These are phyloP conservation scores for Ophiocordyceps camponoti-saundersi DNA, from an alignment of 2,329 filamentous ascomycete genomes.

Conservation along the genomic window DNA sequence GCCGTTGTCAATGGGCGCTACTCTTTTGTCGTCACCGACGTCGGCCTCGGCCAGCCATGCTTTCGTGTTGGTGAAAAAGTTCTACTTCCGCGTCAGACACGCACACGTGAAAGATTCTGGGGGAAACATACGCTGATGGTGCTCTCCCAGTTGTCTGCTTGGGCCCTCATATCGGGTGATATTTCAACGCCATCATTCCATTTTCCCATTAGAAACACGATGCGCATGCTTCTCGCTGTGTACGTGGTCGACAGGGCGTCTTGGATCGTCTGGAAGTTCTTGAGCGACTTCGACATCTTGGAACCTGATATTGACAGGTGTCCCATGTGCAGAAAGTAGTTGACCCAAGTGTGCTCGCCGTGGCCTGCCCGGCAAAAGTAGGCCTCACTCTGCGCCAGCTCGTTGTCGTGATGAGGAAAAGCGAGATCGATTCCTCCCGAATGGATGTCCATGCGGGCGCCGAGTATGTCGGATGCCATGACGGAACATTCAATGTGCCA, in stretches of 20 bases:
- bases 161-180: constrained; percentile 61
- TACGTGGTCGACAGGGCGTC: constrained; percentile 57
- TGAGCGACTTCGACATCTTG: constrained; percentile 92
- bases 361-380: constrained; percentile 45
- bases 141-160: constrained; percentile 64
- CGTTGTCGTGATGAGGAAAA: constrained; percentile 88
- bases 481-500: constrained; percentile 98
- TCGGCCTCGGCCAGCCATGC: constrained; percentile 31
- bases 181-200: constrained; percentile 92
- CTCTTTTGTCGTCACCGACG: constrained; percentile 15
- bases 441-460: constrained; percentile 76
- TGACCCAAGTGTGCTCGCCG: constrained; percentile 62
- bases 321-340: constrained; percentile 92
- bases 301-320: constrained; percentile 71
- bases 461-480: constrained; percentile 84
- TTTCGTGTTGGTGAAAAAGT: constrained; percentile 42
- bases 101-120: background rate
- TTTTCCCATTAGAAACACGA: constrained; percentile 72
- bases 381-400: constrained; percentile 80
- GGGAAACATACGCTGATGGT: constrained; percentile 43
- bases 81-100: constrained; percentile 18
- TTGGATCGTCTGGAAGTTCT: constrained; percentile 89
- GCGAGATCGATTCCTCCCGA: constrained; percentile 82
- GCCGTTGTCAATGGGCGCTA: constrained; percentile 17
- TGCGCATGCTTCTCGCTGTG: constrained; percentile 63